Conservation (phyloP, 2,329 filamentous ascomycete genomes). For the Cryphonectria parasitica region DNA sequence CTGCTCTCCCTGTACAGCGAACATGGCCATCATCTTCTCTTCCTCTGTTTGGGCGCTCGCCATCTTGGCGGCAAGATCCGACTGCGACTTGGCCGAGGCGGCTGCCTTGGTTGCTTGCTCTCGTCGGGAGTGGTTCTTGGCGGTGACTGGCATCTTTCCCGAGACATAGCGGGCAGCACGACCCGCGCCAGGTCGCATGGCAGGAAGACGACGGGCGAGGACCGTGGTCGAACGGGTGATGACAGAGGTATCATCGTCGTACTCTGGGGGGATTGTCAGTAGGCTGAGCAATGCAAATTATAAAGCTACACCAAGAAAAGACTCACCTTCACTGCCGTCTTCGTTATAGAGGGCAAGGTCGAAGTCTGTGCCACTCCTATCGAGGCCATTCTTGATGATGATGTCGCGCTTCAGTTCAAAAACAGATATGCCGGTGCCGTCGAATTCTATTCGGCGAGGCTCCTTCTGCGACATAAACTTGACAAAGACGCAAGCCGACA, state of each 20-base stretch:
- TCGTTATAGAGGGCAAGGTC: slow-evolving; percentile 94
- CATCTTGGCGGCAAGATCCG: slow-evolving; percentile 65
- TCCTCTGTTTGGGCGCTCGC: slow-evolving; percentile 87
- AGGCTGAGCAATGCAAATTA: not conserved
- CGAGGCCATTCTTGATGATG: slow-evolving; percentile 89
- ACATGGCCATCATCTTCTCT: slow-evolving; percentile 90
- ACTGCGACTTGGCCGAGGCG: slow-evolving; percentile 53
- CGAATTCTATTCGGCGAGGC: slow-evolving; percentile 90
- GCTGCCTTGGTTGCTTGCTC: slow-evolving; percentile 64
- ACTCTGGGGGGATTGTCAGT: slow-evolving; percentile 61
- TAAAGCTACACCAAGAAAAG: slow-evolving; percentile 29
- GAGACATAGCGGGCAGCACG: slow-evolving; percentile 93
- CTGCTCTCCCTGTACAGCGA: slow-evolving; percentile 84
- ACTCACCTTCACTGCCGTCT: slow-evolving; percentile 84
- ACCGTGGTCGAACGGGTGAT: slow-evolving; percentile 95
- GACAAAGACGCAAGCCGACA: slow-evolving; percentile 99
- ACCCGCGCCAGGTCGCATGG: slow-evolving; percentile 82
- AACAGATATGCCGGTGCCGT: slow-evolving; percentile 96
- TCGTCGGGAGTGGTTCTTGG: slow-evolving; percentile 76
- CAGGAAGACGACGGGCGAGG: slow-evolving; percentile 83
- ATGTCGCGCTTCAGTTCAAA: slow-evolving; percentile 99
- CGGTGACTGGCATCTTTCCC: slow-evolving; percentile 89
- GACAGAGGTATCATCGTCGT: slow-evolving; percentile 97
- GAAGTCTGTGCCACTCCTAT: slow-evolving; percentile 88
- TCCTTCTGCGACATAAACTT: slow-evolving; percentile 99